A percentile compares a stretch with the other conserved stretches of the same genome.
These are phyloP conservation scores for Ogataea corticis DNA, from an alignment of 805 yeast genomes.

Conservation along the genomic window DNA sequence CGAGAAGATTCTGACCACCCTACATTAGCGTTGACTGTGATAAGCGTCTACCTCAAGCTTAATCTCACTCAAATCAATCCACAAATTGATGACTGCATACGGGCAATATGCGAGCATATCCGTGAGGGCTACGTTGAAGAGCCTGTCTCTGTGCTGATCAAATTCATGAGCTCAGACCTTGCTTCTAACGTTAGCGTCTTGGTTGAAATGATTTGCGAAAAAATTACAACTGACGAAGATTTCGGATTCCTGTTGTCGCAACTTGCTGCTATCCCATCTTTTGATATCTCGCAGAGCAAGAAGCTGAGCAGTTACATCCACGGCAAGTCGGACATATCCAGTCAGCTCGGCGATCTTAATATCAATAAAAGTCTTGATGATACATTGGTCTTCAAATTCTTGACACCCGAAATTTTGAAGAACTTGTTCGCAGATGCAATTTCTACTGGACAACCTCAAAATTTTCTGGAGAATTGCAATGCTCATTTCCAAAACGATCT, in stretches of 20 bases:
- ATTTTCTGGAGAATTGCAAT: slow-evolving; percentile 26
- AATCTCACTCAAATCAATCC: slow-evolving; percentile 22
- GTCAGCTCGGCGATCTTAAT: slow-evolving; percentile 6
- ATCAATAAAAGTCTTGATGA: slow-evolving; percentile 8
- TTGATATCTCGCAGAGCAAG: slow-evolving; percentile 25
- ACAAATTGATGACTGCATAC: slow-evolving; percentile 36
- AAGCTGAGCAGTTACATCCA: slow-evolving; percentile 24
- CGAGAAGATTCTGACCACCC: slow-evolving; percentile 23
- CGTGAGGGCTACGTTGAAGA: slow-evolving; percentile 31
- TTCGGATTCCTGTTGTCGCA: slow-evolving; percentile 6
- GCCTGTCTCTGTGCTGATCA: slow-evolving; percentile 35
- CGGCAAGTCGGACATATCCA: slow-evolving; percentile 12
- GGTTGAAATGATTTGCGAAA: slow-evolving; percentile 38
- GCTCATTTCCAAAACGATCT: slow-evolving; percentile 23
- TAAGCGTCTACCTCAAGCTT: slow-evolving; percentile 28
- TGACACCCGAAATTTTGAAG: slow-evolving; percentile 36
- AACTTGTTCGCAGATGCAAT: slow-evolving; percentile 35
- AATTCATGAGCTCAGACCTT: slow-evolving; percentile 25
- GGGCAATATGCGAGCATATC: slow-evolving; percentile 36
- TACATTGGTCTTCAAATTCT: slow-evolving; percentile 30
- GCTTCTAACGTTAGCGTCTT: slow-evolving; percentile 33
- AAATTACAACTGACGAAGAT: slow-evolving; percentile 26
- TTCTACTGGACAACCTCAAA: slow-evolving; percentile 17
- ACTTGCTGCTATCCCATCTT: slow-evolving; percentile 16
- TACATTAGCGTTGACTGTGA: slow-evolving; percentile 29